Evolutionary conservation across 768 basidiomycete genomes (phyloP), one percentile per base, ranked within the genome.

Genomic region (Rhizopogon vulgaris): DNA sequence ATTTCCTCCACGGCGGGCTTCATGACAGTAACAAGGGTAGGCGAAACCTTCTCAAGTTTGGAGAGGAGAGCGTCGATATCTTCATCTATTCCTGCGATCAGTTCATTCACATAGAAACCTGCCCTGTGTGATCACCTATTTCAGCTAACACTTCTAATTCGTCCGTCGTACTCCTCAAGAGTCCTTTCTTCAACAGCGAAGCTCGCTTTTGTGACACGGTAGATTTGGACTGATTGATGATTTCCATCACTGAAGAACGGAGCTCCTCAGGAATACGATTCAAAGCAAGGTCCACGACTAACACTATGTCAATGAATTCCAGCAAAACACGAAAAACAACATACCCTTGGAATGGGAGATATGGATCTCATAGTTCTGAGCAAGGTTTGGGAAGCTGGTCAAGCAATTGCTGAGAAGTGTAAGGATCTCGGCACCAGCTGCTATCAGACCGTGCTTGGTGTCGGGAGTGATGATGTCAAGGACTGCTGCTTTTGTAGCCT

Each of bases 391-490:
- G 69, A 90, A 92, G 51, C 75, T 78, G 40, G 83, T 78, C 30
- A 93, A 70, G 52, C 80, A 81, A 51, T 84, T 78, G 54, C 79
- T 81, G 14, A 82, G 78, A 14, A 92, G 73, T 3, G 84, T 73
- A 43, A 94, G 79, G 2, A 85, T 70, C 64, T 94, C 91, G 9
- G 86, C 88, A 7, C 79, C 80, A 14, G 89, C 83, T 9, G 86
- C 87, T 24, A 78, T 67, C 8, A 83, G 79, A 2, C 88, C 85
- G 18, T 69, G 74, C 38, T 70, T 72, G 32, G 85, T 61, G 59
- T 92, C 90, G 0, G 82, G 82, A 10, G 86, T 86, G 54, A 94
- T 85, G 48, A 94, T 90, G 64, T 94, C 90, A 56, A 91, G 84
- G 18, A 87, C 76, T 0, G 90, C 90, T 0, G 84, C 87, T 60